Percentiles rank a stretch among this genome's conserved stretches.
These are phyloP conservation scores for Amanita molliuscula DNA, from an alignment of 768 basidiomycete species.

Conservation along the genomic window DNA sequence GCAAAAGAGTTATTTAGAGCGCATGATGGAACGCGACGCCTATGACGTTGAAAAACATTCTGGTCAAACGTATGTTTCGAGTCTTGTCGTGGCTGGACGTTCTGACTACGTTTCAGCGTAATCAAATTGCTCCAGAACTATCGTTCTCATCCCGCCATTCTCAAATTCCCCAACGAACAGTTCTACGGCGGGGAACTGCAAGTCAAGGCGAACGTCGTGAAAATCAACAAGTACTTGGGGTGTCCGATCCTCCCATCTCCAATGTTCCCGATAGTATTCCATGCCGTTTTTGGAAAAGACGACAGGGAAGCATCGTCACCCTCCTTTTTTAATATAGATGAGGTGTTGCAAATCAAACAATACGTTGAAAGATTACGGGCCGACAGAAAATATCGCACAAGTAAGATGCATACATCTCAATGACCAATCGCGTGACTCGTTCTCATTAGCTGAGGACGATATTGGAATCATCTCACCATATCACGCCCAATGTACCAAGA, in stretches of 20 bases:
- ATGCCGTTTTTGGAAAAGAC: slow-evolving; percentile 50
- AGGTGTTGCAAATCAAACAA: slow-evolving; percentile 38
- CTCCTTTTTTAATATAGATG: slow-evolving; percentile 62
- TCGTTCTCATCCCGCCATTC: slow-evolving; percentile 51
- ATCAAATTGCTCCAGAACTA: slow-evolving; percentile 58
- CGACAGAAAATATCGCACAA: slow-evolving; percentile 26
- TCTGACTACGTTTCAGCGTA: too few species aligned
- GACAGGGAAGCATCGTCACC: slow-evolving; percentile 56
- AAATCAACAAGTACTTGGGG: slow-evolving; percentile 28
- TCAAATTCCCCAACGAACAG: slow-evolving; percentile 47
- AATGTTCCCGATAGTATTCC: slow-evolving; percentile 54
- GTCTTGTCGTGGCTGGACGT: too few species aligned
- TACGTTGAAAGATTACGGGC: slow-evolving; percentile 31
- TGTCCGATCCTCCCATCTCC: slow-evolving; percentile 29
- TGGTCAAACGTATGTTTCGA: slow-evolving; percentile 1
- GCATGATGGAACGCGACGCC: slow-evolving; percentile 19
- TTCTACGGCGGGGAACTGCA: slow-evolving; percentile 50
- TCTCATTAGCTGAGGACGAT: slow-evolving; percentile 23
- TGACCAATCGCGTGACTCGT: too few species aligned
- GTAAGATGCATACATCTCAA: too few species aligned
- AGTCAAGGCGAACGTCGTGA: slow-evolving; percentile 28
- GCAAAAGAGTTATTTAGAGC: slow-evolving; percentile 28
- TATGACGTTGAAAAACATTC: slow-evolving; percentile 10
- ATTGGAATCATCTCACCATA: slow-evolving; percentile 64
- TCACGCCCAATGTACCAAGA: slow-evolving; percentile 49